These are phyloP conservation scores for Orbilia javanica DNA, from an alignment of 2,329 filamentous ascomycete species.

Conservation along the genomic window DNA sequence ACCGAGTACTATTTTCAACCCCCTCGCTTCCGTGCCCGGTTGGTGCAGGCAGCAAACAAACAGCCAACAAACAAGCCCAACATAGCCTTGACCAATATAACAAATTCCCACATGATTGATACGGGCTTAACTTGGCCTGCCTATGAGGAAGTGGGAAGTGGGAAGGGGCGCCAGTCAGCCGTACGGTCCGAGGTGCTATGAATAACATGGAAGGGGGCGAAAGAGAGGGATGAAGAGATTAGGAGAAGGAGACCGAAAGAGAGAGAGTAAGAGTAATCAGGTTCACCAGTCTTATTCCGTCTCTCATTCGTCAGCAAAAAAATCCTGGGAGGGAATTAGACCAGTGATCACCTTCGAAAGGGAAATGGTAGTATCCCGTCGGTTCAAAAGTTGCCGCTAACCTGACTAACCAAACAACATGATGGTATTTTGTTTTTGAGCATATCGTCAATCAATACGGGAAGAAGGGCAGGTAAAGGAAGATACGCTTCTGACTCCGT, in stretches of 20 bases:
- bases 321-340: conserved; percentile 20
- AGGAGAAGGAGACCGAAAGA: neutral
- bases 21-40: conserved; percentile 6
- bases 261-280: conserved; percentile 6
- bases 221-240: conserved; percentile 1
- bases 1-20: neutral
- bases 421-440: neutral
- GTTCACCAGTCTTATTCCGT: neutral
- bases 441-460: conserved; percentile 2
- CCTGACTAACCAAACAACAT: too few species aligned
- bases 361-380: neutral
- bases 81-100: conserved; percentile 24
- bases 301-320: conserved; percentile 18
- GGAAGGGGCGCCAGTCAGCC: conserved; percentile 9
- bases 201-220: conserved; percentile 7
- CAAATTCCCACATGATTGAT: conserved; percentile 21
- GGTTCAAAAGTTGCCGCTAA: conserved; percentile 22
- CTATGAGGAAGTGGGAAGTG: neutral
- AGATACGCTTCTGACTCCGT: conserved; percentile 11
- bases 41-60: conserved; percentile 7
- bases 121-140: neutral
- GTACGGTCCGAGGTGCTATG: conserved; percentile 13
- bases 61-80: neutral
- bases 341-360: neutral
- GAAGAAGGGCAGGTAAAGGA: neutral